A percentile compares a stretch with the other conserved stretches of the same genome.
Evolutionary conservation across 2,329 filamentous ascomycete genomes (phyloP).

Genomic region (Pseudogymnoascus sp.): DNA sequence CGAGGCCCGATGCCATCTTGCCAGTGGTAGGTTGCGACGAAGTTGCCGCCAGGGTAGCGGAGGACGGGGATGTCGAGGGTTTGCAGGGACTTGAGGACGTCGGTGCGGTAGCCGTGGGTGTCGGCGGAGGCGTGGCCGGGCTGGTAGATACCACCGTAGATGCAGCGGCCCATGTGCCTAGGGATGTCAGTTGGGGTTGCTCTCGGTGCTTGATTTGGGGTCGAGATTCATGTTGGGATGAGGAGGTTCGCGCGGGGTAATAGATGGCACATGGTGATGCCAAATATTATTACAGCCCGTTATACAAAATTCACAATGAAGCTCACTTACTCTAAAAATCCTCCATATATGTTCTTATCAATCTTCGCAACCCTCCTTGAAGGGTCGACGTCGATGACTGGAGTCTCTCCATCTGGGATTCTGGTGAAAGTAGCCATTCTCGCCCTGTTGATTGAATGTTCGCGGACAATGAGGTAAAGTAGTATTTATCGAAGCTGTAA

Average conservation of each 20-base stretch:
- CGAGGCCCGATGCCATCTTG: slow-evolving; percentile 70
- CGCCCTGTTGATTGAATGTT: not conserved
- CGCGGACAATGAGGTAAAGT: not conserved
- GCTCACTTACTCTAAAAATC: slow-evolving; percentile 68
- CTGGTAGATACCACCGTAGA: slow-evolving; percentile 81
- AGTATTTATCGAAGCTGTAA: not conserved
- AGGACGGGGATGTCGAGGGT: slow-evolving; percentile 71
- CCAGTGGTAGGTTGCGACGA: slow-evolving; percentile 81
- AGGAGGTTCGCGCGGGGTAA: not conserved
- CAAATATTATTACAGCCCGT: not conserved
- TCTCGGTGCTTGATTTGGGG: not conserved
- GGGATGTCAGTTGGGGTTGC: slow-evolving; percentile 25
- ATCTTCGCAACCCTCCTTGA: slow-evolving; percentile 62
- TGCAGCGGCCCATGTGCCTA: slow-evolving; percentile 83
- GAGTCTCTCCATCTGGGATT: slow-evolving; percentile 51
- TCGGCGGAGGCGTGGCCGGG: slow-evolving; percentile 67
- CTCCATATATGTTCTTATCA: slow-evolving; percentile 64
- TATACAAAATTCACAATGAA: not conserved
- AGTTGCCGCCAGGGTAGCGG: slow-evolving; percentile 78
- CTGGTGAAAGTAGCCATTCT: slow-evolving; percentile 68
- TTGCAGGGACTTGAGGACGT: slow-evolving; percentile 67
- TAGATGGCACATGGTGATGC: not conserved
- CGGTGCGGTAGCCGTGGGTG: slow-evolving; percentile 66
- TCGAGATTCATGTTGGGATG: not conserved
- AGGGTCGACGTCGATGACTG: slow-evolving; percentile 60